Evolutionary conservation across 2,329 filamentous ascomycete species (phyloP).

Genomic region (Verticillium isaacii): DNA sequence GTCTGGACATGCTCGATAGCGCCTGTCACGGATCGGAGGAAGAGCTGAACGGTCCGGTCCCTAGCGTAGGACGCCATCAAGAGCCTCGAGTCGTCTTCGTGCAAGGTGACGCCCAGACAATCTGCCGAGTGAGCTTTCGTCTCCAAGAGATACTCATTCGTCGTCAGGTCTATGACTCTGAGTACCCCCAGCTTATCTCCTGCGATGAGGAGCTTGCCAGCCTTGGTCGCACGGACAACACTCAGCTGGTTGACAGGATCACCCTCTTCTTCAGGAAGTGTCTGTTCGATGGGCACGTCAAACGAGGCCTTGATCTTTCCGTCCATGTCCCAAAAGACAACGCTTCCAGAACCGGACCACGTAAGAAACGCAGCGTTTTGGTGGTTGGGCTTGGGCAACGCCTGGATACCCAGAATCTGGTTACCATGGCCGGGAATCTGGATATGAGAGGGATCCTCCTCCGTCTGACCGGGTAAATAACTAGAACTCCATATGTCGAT

Average conservation of each 20-base stretch:
- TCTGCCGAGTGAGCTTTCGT: constrained; percentile 84
- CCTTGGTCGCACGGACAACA: constrained; percentile 53
- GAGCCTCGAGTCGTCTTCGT: constrained; percentile 54
- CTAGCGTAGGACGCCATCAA: constrained; percentile 80
- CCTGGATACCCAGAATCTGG: constrained; percentile 67
- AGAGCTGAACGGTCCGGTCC: constrained; percentile 92
- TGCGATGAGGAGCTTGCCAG: constrained; percentile 65
- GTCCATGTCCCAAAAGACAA: constrained; percentile 77
- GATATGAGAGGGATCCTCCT: constrained; percentile 37
- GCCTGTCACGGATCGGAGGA: constrained; percentile 53
- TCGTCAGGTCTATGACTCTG: constrained; percentile 59
- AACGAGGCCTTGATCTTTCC: constrained; percentile 64
- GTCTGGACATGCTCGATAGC: constrained; percentile 81
- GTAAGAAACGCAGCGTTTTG: constrained; percentile 74
- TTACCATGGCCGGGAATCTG: constrained; percentile 60
- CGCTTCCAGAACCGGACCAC: constrained; percentile 76
- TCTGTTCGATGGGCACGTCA: constrained; percentile 65
- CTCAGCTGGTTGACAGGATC: constrained; percentile 55
- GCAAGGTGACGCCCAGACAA: constrained; percentile 74
- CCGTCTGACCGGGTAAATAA: constrained; percentile 34
- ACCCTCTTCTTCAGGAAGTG: constrained; percentile 41
- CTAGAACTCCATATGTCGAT: constrained; percentile 62
- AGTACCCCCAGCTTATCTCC: constrained; percentile 86
- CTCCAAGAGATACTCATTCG: constrained; percentile 59
- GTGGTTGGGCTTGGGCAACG: constrained; percentile 55